Evolutionary conservation across 768 basidiomycete genomes (phyloP).

Genomic region (Cytidiella melzeri): DNA sequence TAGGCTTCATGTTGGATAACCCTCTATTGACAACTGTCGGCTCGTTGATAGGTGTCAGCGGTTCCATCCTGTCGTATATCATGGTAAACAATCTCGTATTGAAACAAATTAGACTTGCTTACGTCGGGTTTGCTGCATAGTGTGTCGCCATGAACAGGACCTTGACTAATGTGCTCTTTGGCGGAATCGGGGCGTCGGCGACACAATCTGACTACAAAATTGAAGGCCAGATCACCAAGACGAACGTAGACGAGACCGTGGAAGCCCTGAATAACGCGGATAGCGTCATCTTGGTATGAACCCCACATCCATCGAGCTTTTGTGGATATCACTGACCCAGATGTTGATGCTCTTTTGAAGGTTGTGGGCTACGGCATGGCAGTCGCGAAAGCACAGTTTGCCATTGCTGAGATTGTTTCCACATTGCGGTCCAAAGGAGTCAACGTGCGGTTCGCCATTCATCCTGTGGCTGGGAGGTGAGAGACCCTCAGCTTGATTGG

Average conservation of each 20-base stretch:
- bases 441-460: slow-evolving; percentile 81
- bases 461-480: slow-evolving; percentile 71
- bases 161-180: slow-evolving; percentile 79
- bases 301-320: background rate
- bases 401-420: slow-evolving; percentile 65
- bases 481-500: background rate
- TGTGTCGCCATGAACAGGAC: slow-evolving; percentile 93
- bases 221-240: slow-evolving; percentile 77
- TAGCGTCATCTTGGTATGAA: slow-evolving; percentile 67
- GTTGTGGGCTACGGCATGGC: slow-evolving; percentile 90
- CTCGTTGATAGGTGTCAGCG: slow-evolving; percentile 84
- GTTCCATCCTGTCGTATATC: slow-evolving; percentile 87
- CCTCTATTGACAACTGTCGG: slow-evolving; percentile 79
- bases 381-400: slow-evolving; percentile 83
- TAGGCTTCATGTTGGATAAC: slow-evolving; percentile 86
- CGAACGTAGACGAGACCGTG: slow-evolving; percentile 74
- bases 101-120: background rate
- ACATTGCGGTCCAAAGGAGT: slow-evolving; percentile 68
- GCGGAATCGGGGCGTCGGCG: slow-evolving; percentile 63
- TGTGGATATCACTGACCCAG: background rate
- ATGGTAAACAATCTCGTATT: slow-evolving; percentile 53
- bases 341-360: slow-evolving; percentile 26
- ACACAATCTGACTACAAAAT: slow-evolving; percentile 58
- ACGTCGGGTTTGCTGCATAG: slow-evolving; percentile 40
- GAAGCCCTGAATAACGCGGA: slow-evolving; percentile 76